A percentile compares a stretch with the other conserved stretches of the same genome.
Evolutionary conservation across 2,329 filamentous ascomycete species (phyloP).

Genomic region (Chaetothyriales sp.): DNA sequence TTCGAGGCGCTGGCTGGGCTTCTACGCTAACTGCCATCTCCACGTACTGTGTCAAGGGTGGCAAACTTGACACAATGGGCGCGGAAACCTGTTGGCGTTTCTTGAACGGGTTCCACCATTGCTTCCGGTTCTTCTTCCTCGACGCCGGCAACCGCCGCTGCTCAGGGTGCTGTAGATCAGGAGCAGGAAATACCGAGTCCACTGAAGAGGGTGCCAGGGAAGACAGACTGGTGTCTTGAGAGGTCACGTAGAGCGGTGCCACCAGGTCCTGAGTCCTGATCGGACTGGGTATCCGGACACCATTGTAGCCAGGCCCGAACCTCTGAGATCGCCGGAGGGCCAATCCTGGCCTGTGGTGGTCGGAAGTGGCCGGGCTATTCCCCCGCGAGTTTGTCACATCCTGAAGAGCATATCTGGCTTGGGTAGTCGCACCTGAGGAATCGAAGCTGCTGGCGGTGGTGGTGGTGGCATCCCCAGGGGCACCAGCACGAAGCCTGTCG

Average conservation of each 20-base stretch:
- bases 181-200: slow-evolving; percentile 8
- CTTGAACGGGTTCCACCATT: slow-evolving; percentile 47
- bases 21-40: slow-evolving; percentile 29
- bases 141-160: slow-evolving; percentile 4
- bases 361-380: background rate
- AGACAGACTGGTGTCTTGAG: slow-evolving; percentile 12
- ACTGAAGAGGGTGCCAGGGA: slow-evolving; percentile 8
- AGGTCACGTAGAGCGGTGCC: slow-evolving; percentile 8
- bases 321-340: slow-evolving; percentile 15
- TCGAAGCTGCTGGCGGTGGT: background rate
- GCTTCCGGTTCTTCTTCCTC: slow-evolving; percentile 11
- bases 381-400: background rate
- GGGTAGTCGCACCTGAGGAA: background rate
- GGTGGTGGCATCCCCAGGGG: background rate
- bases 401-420: background rate
- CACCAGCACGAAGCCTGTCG: background rate
- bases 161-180: slow-evolving; percentile 7
- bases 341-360: slow-evolving; percentile 5
- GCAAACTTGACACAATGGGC: slow-evolving; percentile 2
- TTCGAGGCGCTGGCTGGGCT: slow-evolving; percentile 25
- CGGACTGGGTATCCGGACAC: slow-evolving; percentile 11
- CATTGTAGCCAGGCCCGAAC: slow-evolving; percentile 8
- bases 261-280: slow-evolving; percentile 12
- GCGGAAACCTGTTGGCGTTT: slow-evolving; percentile 7
- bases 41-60: slow-evolving; percentile 17